Evolutionary conservation across 306 rosid genomes (phyloP), one percentile per base, ranked within the genome.

Genomic region (Biancaea sappan): DNA sequence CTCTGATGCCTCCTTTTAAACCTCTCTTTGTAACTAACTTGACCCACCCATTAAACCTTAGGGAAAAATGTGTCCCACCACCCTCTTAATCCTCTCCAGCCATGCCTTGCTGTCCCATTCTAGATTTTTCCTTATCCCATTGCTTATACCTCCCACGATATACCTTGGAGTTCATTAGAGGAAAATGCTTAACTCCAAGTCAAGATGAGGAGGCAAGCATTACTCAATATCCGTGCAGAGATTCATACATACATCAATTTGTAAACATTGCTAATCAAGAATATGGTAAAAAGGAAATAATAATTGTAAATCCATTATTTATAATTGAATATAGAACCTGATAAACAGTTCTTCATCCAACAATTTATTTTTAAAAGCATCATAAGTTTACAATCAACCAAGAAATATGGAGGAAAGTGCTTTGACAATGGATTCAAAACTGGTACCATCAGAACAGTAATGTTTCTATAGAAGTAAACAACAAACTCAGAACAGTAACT

Each of bases 401-500:
- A 70, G 34, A 46, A 71, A 46, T 29, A 13, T 46, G 16, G 15
- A 74, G 52, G 18, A 29, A 71, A 22, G 24, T 47, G 31, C 43
- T 56, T 13, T 62, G 51, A 73, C 29, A 50, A 51, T 64, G 48
- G 22, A 74, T 51, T 51, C 35, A 62, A 13, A 40, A 54, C 25
- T 22, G 16, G 57, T 57, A 75, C 64, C 53, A 76, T 46, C 31
- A 29, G 44, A 78, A 41, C 40, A 56, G 8, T 37, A 69, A 66
- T 54, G 26, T 10, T 60, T 77, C 76, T 53, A 32, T 66, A 40
- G 24, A 12, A 12, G 40, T 24, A 56, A 41, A 46, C 48, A 22
- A 32, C 51, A 75, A 22, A 54, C 3, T 69, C 59, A 64, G 18
- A 58, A 24, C n/a, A 69, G 22, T 35, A 54, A 62, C 31, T 74